Base-by-base conservation (phyloP, 441 rosid species). In the Metrosideros polymorpha region DNA sequence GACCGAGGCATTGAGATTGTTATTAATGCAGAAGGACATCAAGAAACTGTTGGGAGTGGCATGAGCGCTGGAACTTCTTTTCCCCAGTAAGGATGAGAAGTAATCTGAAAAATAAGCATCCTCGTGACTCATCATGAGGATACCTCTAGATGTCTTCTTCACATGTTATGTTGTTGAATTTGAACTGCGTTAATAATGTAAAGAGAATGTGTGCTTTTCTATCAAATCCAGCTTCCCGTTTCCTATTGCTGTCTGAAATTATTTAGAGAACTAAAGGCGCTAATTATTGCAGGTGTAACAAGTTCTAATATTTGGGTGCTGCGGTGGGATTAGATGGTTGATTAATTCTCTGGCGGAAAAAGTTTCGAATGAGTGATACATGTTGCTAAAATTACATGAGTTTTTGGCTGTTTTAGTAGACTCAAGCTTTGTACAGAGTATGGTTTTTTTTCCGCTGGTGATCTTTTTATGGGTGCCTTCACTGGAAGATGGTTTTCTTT, bases 21-120 rank as follows among this genome's bases (percentile, higher is more conserved):
- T 17, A 8, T 53, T 59, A 85, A 42, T 56, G 89, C 97, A 96
- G 98, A 95, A 95, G 88, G 93, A 94, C 87, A 61, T 95, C 86
- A 95, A 96, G 96, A 96, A 94, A 85, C 92, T 92, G 85, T 35
- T 96, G 90, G 98, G 94, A 88, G 86, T 90, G 76, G 89, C 89
- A 29, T 94, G 87, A 90, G 14, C 71, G 61, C 50, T 47, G 83
- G 82, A 79, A 47, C 85, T 66, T 66, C 47, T 35, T 5, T 39
- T 35, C 47, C 27, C 79, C 79, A 4, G 79, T 35, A 42, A 66
- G 79, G 79, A 66, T 39, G 79, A 66, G 79, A 10, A 66, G 79
- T 22, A 19, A 22, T 66, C 79, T 10, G 79, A 66, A 35, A 35
- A 66, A 35, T 35, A 35, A 66, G 79, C 47, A 35, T 35, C 47